Conservation (phyloP, 2,329 filamentous ascomycete species). For the Raffaelea deltoideospora region DNA sequence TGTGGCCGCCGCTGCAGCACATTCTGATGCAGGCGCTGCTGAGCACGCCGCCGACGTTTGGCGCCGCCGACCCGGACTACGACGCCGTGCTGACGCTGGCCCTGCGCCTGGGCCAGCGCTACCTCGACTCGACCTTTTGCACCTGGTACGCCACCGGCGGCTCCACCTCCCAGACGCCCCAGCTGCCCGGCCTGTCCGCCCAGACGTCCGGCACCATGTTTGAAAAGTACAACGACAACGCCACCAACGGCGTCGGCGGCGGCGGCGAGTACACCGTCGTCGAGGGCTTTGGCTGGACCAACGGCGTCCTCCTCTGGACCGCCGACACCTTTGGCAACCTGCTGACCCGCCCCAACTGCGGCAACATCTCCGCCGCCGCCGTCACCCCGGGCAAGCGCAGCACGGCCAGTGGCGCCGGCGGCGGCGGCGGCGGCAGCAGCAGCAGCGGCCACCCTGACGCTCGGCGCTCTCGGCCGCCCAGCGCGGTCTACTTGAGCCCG, state of each 20-base stretch:
- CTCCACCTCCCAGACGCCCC: slow-evolving; percentile 35
- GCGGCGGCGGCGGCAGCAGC: background rate
- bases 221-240: slow-evolving; percentile 50
- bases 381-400: slow-evolving; percentile 16
- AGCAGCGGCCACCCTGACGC: too few species aligned
- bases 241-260: slow-evolving; percentile 43
- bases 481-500: slow-evolving; percentile 30
- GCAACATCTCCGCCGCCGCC: slow-evolving; percentile 28
- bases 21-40: slow-evolving; percentile 46
- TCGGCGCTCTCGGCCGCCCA: slow-evolving; percentile 8
- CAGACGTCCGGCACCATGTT: slow-evolving; percentile 46
- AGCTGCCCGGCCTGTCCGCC: slow-evolving; percentile 28
- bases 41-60: slow-evolving; percentile 42
- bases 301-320: slow-evolving; percentile 52
- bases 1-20: slow-evolving; percentile 55
- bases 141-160: slow-evolving; percentile 56
- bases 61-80: slow-evolving; percentile 36
- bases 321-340: slow-evolving; percentile 44
- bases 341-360: slow-evolving; percentile 40
- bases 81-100: slow-evolving; percentile 38
- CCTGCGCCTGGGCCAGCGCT: slow-evolving; percentile 45
- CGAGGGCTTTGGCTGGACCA: slow-evolving; percentile 57
- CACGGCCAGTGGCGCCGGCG: slow-evolving; percentile 1
- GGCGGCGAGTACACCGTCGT: slow-evolving; percentile 57
- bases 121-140: slow-evolving; percentile 53